Conservation (phyloP, 1,284 basidiomycete species). For the Malassezia furfur region DNA sequence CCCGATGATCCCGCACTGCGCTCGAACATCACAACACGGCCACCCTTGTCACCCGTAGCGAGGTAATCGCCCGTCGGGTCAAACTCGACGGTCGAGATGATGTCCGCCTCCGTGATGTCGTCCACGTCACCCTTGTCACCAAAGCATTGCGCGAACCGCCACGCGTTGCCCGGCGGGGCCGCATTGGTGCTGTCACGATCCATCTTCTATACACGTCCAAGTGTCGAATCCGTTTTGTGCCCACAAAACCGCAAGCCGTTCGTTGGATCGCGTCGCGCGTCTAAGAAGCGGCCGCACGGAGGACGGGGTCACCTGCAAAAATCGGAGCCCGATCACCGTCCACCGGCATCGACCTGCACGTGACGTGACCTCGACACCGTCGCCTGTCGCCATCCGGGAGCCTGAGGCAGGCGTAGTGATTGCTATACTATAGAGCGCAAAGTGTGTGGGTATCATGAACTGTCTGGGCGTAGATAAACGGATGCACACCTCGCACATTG, state of each 20-base stretch:
- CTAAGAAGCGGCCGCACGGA: not conserved
- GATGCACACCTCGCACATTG: no score
- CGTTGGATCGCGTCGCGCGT: not conserved
- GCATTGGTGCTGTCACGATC: slow-evolving; percentile 27
- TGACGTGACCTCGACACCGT: not conserved
- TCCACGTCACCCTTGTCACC: slow-evolving; percentile 71
- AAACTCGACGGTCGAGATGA: slow-evolving; percentile 82
- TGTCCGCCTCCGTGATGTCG: slow-evolving; percentile 90
- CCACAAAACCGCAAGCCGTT: not conserved
- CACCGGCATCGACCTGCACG: not conserved
- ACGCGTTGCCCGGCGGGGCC: slow-evolving; percentile 50
- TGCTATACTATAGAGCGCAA: no score
- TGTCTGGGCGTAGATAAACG: no score
- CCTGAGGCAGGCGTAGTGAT: no score
- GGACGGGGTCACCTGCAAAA: not conserved
- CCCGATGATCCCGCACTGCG: slow-evolving; percentile 71
- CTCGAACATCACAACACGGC: slow-evolving; percentile 96
- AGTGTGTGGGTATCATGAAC: no score
- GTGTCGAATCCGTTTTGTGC: not conserved
- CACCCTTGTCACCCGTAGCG: slow-evolving; percentile 95
- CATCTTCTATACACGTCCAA: slow-evolving; percentile 9
- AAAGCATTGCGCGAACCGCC: slow-evolving; percentile 99
- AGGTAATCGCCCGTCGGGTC: slow-evolving; percentile 99
- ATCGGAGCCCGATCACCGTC: not conserved
- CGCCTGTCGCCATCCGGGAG: no score